These are phyloP conservation scores for Phytophthora vignae DNA, from an alignment of 352 stramenopile genomes.

Conservation along the genomic window DNA sequence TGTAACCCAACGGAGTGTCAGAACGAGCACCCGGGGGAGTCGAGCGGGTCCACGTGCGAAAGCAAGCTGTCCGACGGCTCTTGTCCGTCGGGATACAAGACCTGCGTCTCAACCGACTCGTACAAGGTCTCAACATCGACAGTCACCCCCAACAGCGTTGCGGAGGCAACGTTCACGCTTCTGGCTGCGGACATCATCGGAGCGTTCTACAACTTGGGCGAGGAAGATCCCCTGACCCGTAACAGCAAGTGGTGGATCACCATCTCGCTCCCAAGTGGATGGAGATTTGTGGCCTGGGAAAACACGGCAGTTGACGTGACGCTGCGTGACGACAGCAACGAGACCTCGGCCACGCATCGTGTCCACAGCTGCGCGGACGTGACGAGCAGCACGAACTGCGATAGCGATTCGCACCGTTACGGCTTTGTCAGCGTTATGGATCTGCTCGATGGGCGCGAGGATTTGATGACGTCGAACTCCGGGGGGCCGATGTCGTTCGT, in stretches of 20 bases:
- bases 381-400: constrained; percentile 57
- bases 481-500: constrained; percentile 65
- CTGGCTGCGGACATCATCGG: constrained; percentile 78
- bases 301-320: constrained; percentile 64
- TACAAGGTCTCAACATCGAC: constrained; percentile 76
- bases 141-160: constrained; percentile 68
- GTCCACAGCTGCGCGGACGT: constrained; percentile 63
- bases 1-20: constrained; percentile 77
- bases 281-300: constrained; percentile 77
- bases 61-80: constrained; percentile 51
- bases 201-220: constrained; percentile 72
- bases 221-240: constrained; percentile 53
- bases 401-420: constrained; percentile 47
- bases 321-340: constrained; percentile 39
- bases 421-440: constrained; percentile 77
- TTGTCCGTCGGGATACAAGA: constrained; percentile 68
- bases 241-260: constrained; percentile 79
- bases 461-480: constrained; percentile 58
- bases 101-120: constrained; percentile 72
- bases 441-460: constrained; percentile 56
- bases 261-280: constrained; percentile 65
- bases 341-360: constrained; percentile 26
- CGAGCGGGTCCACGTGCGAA: constrained; percentile 54
- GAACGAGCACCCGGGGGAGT: constrained; percentile 64
- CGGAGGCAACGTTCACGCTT: constrained; percentile 72